Evolutionary conservation across 108 stramenopile species (phyloP), one percentile per base, ranked within the genome.

Genomic region (Ochromonas danica): DNA sequence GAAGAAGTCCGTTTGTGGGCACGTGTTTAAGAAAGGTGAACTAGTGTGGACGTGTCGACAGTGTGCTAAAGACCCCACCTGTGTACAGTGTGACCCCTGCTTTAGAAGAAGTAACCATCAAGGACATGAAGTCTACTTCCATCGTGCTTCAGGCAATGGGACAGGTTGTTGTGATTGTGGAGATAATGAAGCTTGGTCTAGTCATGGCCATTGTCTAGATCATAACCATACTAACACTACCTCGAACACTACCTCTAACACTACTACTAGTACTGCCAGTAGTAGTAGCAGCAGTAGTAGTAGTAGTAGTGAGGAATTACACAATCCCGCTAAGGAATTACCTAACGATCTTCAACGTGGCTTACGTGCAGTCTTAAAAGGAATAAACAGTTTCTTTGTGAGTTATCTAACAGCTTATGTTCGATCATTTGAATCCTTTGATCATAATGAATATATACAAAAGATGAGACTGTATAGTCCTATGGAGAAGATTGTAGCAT

Each of bases 1-100:
- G 10, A 67, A 67, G 17, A 67, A 67, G 31, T 35, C 33, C 17
- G 31, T 36, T 22, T 75, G 72, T 36, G 45, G 51, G 81, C 90
- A 95, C 79, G 94, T 93, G 31, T 98, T 98, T 87, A 85, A 82
- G 42, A 78, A 81, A 45, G 93, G 94, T 85, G 97, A 98, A 86
- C 96, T 98, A 78, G 97, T 97, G n/a, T 98, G 97, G 97, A 94
- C 93, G 35, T 98, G 97, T 85, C 90, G 92, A 28, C 91, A 91
- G 22, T 98, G 97, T 81, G 95, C 96, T 81, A 88, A 91, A 28
- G 96, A 98, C 83, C 93, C 94, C 82, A 96, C 95, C 0, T 96
- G 97, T 81, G 97, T 98, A 0, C 82, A 96, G 40, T 98, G 97
- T 80, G 94, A 98, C 82, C 87, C 86, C 31, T 98, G 97, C 77